Conservation (phyloP, 306 rosid species). For the Neltuma alba region DNA sequence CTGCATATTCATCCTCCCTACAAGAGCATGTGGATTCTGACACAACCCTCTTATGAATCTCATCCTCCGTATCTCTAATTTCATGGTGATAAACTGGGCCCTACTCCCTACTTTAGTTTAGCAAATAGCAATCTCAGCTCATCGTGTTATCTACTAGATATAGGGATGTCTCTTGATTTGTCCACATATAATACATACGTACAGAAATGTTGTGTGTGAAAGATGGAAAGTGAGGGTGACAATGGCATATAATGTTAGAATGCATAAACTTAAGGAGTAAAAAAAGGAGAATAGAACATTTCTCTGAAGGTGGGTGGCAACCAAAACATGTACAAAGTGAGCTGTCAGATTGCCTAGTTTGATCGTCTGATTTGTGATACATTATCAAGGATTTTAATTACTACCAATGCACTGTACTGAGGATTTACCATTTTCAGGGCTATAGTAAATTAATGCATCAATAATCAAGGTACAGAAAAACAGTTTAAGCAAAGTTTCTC, state of each 20-base stretch:
- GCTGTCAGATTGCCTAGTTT: conserved; percentile 8
- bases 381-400: neutral
- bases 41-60: conserved; percentile 55
- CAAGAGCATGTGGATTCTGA: conserved; percentile 61
- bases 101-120: conserved; percentile 7
- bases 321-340: neutral
- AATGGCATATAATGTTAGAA: neutral
- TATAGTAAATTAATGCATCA: neutral
- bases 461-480: neutral
- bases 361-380: neutral
- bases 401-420: neutral
- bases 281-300: neutral
- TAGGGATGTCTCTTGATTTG: neutral
- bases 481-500: neutral
- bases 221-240: neutral
- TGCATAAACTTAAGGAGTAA: neutral
- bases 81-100: conserved; percentile 44
- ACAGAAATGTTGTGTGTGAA: neutral
- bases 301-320: neutral
- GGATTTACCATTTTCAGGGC: neutral
- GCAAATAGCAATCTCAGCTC: neutral
- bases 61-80: conserved; percentile 41
- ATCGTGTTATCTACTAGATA: neutral
- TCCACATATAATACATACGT: no score
- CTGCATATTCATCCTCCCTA: conserved; percentile 38